Evolutionary conservation across 2,329 filamentous ascomycete genomes (phyloP), one percentile per base, ranked within the genome.

Genomic region (Botrytis paeoniae): DNA sequence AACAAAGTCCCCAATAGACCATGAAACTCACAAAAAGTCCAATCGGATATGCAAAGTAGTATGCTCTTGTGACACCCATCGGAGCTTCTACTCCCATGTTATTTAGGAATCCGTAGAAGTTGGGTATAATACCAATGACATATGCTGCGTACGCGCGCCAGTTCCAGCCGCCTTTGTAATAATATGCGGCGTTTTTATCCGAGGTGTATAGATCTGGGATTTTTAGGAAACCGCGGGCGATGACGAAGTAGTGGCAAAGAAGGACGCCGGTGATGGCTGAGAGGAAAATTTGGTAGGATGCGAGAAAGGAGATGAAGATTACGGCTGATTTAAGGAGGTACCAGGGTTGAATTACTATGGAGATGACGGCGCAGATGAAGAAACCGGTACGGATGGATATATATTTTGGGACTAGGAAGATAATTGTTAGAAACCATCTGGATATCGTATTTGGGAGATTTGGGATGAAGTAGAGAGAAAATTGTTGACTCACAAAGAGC

Each of bases 1-100:
- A 72, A 70, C 75, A 76, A 12, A 75, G 59, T 1, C 72, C 71
- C 76, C 78, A 81, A 73, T 79, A 83, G 0, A 76, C 74, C 1
- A 73, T 64, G 32, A 80, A 79, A 12, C 78, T 78, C 18, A 89
- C 80, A 70, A 85, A 84, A 72, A 90, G 83, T 5, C 85, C 84
- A 9, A 88, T 86, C 76, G 85, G 85, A 72, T 85, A 86, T 0
- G 87, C 87, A 37, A 90, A 82, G 74, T 87, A 88, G 76, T 90
- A 89, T 79, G 89, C 88, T 25, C 80, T 77, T 0, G 78, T 80
- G 4, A 82, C 77, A 0, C 80, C 80, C 0, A 80, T 7, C 1
- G 83, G 82, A 0, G 80, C 81, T 0, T 66, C 5, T 6, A 84
- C 81, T 2, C 83, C 83, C 80, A 84, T 82, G 35, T 82, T 81